phyloP scores from a whole-genome alignment of 768 basidiomycete genomes.

The Amanita exitialis region DNA sequence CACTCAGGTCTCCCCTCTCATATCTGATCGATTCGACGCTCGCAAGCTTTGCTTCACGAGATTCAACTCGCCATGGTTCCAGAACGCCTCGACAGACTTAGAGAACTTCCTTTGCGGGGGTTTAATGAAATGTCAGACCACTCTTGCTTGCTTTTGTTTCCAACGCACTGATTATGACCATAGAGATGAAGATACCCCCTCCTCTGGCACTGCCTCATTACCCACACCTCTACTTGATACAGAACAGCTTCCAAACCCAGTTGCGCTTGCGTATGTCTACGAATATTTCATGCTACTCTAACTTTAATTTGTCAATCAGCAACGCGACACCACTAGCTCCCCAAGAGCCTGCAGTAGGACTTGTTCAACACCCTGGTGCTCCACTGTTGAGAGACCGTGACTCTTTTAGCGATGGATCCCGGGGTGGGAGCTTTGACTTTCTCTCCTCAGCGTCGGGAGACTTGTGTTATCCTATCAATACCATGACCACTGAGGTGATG shows the following conservation, averaged over 20 bases:
- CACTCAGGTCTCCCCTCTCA: background rate
- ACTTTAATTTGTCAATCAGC: conserved; percentile 7
- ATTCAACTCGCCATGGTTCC: conserved; percentile 15
- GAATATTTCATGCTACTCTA: background rate
- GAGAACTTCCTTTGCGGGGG: conserved; percentile 11
- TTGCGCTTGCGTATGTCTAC: conserved; percentile 1
- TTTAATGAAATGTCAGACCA: conserved; percentile 12
- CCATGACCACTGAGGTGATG: background rate
- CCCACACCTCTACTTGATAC: conserved; percentile 18
- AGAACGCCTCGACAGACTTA: conserved; percentile 12
- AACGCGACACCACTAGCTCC: conserved; percentile 11
- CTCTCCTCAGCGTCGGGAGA: conserved; percentile 20
- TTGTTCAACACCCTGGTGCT: conserved; percentile 27
- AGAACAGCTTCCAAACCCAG: background rate
- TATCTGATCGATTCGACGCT: background rate
- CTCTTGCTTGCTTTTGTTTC: conserved; percentile 1
- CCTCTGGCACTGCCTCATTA: conserved; percentile 21
- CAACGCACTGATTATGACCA: conserved; percentile 6
- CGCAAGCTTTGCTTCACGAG: background rate
- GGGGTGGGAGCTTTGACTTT: conserved; percentile 41
- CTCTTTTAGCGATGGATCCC: conserved; percentile 51
- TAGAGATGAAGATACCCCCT: conserved; percentile 20
- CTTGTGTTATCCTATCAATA: background rate
- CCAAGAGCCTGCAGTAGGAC: conserved; percentile 14
- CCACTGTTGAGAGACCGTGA: conserved; percentile 46